Conservation (phyloP, 257 asterid species). For the Ilex aquifolium region DNA sequence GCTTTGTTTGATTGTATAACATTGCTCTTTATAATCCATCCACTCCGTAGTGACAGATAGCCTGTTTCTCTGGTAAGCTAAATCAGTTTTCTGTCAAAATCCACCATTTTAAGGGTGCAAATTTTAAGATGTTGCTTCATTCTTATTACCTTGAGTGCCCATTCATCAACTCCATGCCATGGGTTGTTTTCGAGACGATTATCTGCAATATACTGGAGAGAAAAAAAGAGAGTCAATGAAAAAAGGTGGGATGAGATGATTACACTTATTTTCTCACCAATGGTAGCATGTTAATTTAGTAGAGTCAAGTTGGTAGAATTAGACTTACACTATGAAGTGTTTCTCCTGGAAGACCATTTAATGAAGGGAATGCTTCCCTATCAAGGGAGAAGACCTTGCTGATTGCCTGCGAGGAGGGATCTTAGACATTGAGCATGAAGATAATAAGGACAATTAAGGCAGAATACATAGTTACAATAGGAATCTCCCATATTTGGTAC, state of each 20-base stretch:
- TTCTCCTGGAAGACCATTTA: constrained; percentile 83
- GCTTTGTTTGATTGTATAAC: too few species aligned
- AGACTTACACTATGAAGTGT: constrained; percentile 78
- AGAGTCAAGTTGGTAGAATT: background rate
- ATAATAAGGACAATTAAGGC: constrained; percentile 1
- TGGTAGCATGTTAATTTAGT: too few species aligned
- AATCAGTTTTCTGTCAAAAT: background rate
- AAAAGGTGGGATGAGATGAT: background rate
- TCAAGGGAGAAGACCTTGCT: constrained; percentile 89
- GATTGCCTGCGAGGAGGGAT: constrained; percentile 49
- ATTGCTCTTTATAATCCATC: too few species aligned
- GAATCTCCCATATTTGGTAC: constrained; percentile 29
- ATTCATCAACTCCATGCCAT: constrained; percentile 73
- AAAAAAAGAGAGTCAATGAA: constrained; percentile 10
- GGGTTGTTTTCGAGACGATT: constrained; percentile 66
- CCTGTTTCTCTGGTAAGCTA: background rate
- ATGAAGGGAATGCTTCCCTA: constrained; percentile 83
- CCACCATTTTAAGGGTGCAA: too few species aligned
- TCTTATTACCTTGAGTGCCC: constrained; percentile 78
- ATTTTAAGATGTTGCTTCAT: background rate
- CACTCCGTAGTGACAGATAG: too few species aligned
- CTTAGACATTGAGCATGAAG: constrained; percentile 4
- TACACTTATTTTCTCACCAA: too few species aligned
- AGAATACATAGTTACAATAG: constrained; percentile 8
- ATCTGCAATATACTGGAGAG: constrained; percentile 79